A percentile compares a stretch with the other conserved stretches of the same genome.
Conservation (phyloP, 179 eudicot species). For the Heliamphora pulchella region DNA sequence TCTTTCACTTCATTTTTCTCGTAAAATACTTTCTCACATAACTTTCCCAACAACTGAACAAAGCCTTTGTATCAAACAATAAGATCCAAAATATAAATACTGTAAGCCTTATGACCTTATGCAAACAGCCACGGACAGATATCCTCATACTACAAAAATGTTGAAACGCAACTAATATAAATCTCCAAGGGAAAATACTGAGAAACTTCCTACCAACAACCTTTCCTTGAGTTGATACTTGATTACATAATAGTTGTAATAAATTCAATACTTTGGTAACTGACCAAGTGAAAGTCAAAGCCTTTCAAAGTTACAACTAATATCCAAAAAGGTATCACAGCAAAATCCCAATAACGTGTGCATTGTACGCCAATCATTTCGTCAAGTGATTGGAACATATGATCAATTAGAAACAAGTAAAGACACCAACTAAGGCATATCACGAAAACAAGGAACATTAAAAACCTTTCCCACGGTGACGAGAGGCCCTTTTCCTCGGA, state of each 20-base stretch:
- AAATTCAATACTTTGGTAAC: background rate
- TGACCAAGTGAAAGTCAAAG: background rate
- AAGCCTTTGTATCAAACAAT: too few relatives aligned
- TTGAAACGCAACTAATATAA: background rate
- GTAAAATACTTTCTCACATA: too few relatives aligned
- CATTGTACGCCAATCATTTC: too few relatives aligned
- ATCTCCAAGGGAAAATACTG: background rate
- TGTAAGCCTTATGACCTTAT: background rate
- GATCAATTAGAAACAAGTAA: background rate
- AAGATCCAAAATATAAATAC: too few relatives aligned
- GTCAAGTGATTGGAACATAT: background rate
- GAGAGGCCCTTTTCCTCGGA: conserved; percentile 43
- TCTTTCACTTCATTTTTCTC: too few relatives aligned
- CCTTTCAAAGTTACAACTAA: background rate
- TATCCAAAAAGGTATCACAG: too few relatives aligned
- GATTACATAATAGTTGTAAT: too few relatives aligned
- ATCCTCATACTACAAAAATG: too few relatives aligned
- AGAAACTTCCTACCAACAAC: background rate
- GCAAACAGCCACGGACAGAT: background rate
- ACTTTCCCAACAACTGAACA: too few relatives aligned
- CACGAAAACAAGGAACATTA: background rate
- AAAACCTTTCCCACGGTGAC: conserved; percentile 49
- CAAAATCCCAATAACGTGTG: too few relatives aligned
- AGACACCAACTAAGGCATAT: background rate
- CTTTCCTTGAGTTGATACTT: background rate